Base-by-base conservation (phyloP, 2,329 filamentous ascomycete species). In the Neocatenulostroma microsporum region DNA sequence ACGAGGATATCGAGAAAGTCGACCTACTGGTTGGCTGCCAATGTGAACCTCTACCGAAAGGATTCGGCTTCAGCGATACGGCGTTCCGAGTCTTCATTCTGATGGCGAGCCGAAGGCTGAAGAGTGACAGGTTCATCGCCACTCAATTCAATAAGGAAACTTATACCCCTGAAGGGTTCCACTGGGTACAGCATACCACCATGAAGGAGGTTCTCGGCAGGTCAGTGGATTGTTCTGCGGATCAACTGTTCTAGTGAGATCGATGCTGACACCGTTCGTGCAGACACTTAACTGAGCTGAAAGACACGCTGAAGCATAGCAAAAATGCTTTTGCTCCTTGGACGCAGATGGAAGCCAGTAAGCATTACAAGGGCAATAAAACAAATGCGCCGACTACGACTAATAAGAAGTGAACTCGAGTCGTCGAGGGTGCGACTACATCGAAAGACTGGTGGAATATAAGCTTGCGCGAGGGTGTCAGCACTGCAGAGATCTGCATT, bases 1-100 rank as follows among this genome's bases (percentile, higher is more conserved):
- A 70, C 46, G 47, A 53, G 2, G 56, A 69, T n/a, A 53, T 70
- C 14, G 60, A 65, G 25, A 53, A 53, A 10, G 63, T 69, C 0
- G 67, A 69, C 37, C 44, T 60, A 1, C 50, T 69, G 1, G 57
- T 69, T 2, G 67, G 66, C 0, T 63, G 55, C 20, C 61, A 62
- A 21, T 55, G 58, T 29, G 67, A 70, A 46, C 63, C 63, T 0
- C 37, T 69, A 5, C 62, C 63, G 4, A 50, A 60, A 21, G 67
- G 66, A 0, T 70, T 69, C 34, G 67, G 66, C 0, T 69, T 70
- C 47, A 64, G 60, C 41, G 67, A 70, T 35, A 70, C 66, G 2
- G 66, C 66, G 2, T 69, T 70, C 43, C 49, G 65, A 0, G 53
- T 69, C 2, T 68, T 68, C 39, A 65, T 69, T 24, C 42, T 68